Base-by-base conservation (phyloP, 2,329 filamentous ascomycete genomes). In the Verticillium isaacii region DNA sequence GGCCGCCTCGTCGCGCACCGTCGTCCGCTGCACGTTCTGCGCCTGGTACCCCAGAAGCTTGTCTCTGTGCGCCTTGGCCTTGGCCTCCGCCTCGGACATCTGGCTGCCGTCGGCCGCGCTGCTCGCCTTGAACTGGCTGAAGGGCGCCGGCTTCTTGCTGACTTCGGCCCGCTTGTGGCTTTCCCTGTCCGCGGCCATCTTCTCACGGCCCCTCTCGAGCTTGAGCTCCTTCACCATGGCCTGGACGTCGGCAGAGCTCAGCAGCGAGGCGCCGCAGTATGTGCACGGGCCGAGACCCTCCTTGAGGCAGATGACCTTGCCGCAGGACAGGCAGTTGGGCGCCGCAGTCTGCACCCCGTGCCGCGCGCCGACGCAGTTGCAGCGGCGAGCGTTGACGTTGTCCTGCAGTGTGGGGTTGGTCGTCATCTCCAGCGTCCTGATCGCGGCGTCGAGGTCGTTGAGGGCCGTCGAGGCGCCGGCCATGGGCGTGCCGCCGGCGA, bases 281-380 rank as follows among this genome's bases (percentile, higher is more conserved):
- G 94, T 97, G 74, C 95, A 99, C 0, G 94, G 94, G 0, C 94
- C 94, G 0, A 98, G 82, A 0, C 95, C 95, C 75, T 99, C 93
- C 70, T 95, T 93, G 29, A 96, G 87, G 73, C 95, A 99, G 60
- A 98, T 89, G 14, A 99, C 92, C 73, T 98, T 98, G 63, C 95
- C 95, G 69, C 95, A 99, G 55, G 85, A 89, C 17, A 96, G 78
- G 72, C 95, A 99, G 73, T 98, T 99, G 0, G 95, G 95, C 0
- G 93, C 93, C 0, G 94, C 93, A n/a, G 86, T 86, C 55, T 97
- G 89, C 2, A 98, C 84, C 0, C 94, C 91, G 73, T 99, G 95
- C 1, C 91, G 86, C 0, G 90, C 88, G 0, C 91, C 95, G 70
- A 96, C 92, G 74, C 95, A 99, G 68, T 90, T 90, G 75, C 95